phyloP scores from a whole-genome alignment of 2,329 filamentous ascomycete species.

The Fusarium heterosporum region DNA sequence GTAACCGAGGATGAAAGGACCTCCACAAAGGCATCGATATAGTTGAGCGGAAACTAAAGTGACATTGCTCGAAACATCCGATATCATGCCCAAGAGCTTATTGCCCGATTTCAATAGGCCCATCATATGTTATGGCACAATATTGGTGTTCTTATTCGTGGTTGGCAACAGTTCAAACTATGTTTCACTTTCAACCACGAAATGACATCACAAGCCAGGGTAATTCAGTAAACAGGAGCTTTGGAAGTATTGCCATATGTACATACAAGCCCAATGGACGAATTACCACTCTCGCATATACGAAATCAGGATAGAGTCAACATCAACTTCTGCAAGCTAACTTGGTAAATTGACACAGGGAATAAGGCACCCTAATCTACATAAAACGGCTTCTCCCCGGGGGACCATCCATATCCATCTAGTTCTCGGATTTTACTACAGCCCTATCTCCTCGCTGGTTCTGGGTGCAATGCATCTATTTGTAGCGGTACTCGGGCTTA shows the following conservation, averaged over 20 bases:
- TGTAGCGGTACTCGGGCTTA: conserved; percentile 92
- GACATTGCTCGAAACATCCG: not conserved
- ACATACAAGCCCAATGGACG: conserved; percentile 8
- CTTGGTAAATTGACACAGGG: conserved; percentile 53
- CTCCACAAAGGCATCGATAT: not conserved
- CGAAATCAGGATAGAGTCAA: conserved; percentile 36
- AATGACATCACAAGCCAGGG: conserved; percentile 35
- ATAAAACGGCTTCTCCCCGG: conserved; percentile 48
- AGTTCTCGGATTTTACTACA: conserved; percentile 46
- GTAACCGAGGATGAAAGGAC: not conserved
- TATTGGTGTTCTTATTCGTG: not conserved
- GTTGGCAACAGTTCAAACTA: not conserved
- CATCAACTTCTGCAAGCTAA: conserved; percentile 48
- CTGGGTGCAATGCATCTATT: conserved; percentile 51
- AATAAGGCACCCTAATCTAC: conserved; percentile 57
- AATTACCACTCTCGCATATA: conserved; percentile 2
- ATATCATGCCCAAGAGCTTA: not conserved
- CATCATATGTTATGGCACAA: not conserved
- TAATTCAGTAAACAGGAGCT: not conserved
- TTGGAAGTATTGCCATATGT: not conserved
- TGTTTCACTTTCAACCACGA: conserved; percentile 6
- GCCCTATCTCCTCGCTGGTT: conserved; percentile 23
- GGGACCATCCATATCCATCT: conserved; percentile 40
- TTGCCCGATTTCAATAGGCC: not conserved
- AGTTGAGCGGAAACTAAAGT: not conserved